A percentile compares a stretch with the other conserved stretches of the same genome.
Evolutionary conservation across 331 rosid genomes (phyloP).

Genomic region (Prunus yedoensis): DNA sequence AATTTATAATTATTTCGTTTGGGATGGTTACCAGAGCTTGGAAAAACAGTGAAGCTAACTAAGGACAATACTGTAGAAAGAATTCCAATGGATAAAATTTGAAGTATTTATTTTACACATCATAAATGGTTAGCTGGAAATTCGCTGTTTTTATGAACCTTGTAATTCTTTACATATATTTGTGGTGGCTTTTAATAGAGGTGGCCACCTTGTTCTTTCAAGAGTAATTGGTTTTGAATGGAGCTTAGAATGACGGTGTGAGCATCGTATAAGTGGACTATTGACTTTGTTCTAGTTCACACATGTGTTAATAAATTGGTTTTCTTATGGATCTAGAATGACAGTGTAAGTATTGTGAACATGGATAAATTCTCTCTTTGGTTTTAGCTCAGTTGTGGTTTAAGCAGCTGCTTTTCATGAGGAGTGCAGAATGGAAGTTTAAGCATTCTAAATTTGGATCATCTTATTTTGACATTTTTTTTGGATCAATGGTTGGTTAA

Average conservation of each 20-base stretch:
- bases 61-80: not conserved
- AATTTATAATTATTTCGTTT: not conserved
- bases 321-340: not conserved
- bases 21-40: not conserved
- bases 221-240: not conserved
- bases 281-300: not conserved
- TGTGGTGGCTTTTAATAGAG: not conserved
- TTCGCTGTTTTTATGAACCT: not conserved
- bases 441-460: not conserved
- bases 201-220: not conserved
- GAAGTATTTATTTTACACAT: not conserved
- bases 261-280: not conserved
- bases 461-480: not conserved
- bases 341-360: not conserved
- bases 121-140: not conserved
- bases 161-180: not conserved
- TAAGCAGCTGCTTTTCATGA: not conserved
- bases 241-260: not conserved
- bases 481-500: conserved; percentile 8
- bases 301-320: not conserved
- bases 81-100: not conserved
- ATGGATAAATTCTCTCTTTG: not conserved
- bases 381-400: not conserved
- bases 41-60: not conserved
- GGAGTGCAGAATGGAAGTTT: not conserved